Evolutionary conservation across 208 protist genomes (phyloP).

Genomic region (Acanthamoeba castellanii): DNA sequence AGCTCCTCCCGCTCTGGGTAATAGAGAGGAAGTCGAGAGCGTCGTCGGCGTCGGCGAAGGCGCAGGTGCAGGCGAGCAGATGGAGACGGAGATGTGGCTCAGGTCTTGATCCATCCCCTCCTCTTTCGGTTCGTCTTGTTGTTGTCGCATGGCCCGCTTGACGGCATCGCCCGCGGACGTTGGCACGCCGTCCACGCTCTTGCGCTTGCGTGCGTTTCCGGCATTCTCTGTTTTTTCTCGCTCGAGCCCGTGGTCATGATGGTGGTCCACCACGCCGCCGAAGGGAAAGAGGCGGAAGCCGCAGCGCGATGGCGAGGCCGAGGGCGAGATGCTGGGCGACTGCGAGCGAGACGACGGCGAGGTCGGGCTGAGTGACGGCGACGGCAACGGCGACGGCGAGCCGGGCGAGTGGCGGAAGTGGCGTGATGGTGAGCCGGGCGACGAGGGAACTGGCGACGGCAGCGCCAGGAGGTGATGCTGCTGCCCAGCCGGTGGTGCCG

Average conservation of each 20-base stretch:
- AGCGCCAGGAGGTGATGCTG: neutral
- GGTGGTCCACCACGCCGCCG: neutral
- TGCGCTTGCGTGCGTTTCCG: neutral
- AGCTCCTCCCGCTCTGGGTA: neutral
- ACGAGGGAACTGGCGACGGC: neutral
- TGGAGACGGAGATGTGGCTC: neutral
- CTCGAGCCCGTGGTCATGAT: neutral
- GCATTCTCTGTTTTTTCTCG: neutral
- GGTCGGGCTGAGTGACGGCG: neutral
- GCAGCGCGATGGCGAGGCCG: neutral
- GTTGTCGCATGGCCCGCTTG: neutral
- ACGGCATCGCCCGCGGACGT: neutral
- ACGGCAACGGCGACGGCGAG: neutral
- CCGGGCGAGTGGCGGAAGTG: neutral
- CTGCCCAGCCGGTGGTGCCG: too few species aligned
- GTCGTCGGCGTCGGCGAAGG: neutral
- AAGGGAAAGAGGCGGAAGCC: slow-evolving; percentile 42
- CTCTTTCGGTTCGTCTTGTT: neutral
- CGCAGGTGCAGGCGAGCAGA: neutral
- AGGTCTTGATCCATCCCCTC: neutral
- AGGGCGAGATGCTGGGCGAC: neutral
- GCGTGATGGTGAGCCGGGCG: neutral
- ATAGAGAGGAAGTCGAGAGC: neutral
- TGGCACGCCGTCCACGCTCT: neutral
- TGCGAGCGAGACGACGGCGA: slow-evolving; percentile 7